These are phyloP conservation scores for Saturnispora saitoi DNA, from an alignment of 805 yeast genomes.

Conservation along the genomic window DNA sequence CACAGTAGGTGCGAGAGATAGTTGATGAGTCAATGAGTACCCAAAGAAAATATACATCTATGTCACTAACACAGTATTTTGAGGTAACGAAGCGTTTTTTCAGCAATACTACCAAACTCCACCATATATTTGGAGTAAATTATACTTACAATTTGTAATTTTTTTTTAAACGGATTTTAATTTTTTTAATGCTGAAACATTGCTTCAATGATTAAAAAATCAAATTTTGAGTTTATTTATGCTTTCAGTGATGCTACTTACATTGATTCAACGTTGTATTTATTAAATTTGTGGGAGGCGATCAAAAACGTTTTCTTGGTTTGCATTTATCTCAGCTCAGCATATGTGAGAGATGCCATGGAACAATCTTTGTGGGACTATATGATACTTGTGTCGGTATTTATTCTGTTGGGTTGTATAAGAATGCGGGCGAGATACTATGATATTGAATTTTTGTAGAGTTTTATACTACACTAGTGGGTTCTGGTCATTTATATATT, in stretches of 20 bases:
- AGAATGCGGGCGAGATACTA: constrained; percentile 47
- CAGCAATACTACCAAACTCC: constrained; percentile 63
- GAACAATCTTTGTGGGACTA: constrained; percentile 53
- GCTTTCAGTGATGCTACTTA: constrained; percentile 49
- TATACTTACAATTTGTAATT: constrained; percentile 41
- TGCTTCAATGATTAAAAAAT: constrained; percentile 67
- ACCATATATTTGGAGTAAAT: constrained; percentile 49
- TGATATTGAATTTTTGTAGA: constrained; percentile 70
- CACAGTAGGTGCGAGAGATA: no score
- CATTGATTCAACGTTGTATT: constrained; percentile 51
- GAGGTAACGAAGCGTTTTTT: constrained; percentile 41
- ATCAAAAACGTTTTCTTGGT: constrained; percentile 62
- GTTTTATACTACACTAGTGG: constrained; percentile 56
- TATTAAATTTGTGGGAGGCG: constrained; percentile 71
- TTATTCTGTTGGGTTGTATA: constrained; percentile 64
- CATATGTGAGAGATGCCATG: constrained; percentile 60
- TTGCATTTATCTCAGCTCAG: constrained; percentile 52
- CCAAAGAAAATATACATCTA: constrained; percentile 38
- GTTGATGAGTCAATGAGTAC: constrained; percentile 27
- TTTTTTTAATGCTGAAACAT: constrained; percentile 55
- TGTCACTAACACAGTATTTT: constrained; percentile 32
- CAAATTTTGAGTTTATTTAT: constrained; percentile 73
- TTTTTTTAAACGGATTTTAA: constrained; percentile 60
- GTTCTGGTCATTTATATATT: constrained; percentile 77
- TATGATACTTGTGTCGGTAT: constrained; percentile 55